phyloP scores from a whole-genome alignment of 2,329 filamentous ascomycete genomes.

The Alternaria angustiovoidea region DNA sequence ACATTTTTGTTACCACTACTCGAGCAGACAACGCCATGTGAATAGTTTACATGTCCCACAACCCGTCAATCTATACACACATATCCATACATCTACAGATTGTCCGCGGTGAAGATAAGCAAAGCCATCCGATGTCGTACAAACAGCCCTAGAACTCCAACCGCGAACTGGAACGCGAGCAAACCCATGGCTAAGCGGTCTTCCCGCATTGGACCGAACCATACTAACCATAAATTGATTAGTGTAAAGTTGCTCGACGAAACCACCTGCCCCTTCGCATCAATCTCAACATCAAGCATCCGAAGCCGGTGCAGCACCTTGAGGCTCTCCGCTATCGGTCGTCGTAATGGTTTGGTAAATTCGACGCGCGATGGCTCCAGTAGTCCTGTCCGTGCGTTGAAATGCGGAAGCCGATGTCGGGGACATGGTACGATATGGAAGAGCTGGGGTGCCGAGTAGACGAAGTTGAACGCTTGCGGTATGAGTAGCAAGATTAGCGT shows the following conservation, averaged over 20 bases:
- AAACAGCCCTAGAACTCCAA: slow-evolving; percentile 84
- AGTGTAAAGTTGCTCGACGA: slow-evolving; percentile 92
- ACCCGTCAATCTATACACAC: neutral
- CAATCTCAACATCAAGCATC: slow-evolving; percentile 72
- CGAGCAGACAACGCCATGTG: neutral
- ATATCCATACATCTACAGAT: slow-evolving; percentile 53
- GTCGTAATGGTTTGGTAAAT: slow-evolving; percentile 74
- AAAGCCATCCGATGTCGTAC: slow-evolving; percentile 85
- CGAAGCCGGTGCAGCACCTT: slow-evolving; percentile 73
- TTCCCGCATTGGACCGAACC: slow-evolving; percentile 90
- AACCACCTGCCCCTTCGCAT: slow-evolving; percentile 73
- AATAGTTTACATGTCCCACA: neutral
- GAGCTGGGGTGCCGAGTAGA: slow-evolving; percentile 91
- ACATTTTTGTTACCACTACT: neutral
- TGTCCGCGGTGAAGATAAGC: slow-evolving; percentile 90
- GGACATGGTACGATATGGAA: slow-evolving; percentile 92
- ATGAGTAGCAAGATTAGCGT: slow-evolving; percentile 89
- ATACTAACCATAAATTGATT: slow-evolving; percentile 94
- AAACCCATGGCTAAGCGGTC: slow-evolving; percentile 83
- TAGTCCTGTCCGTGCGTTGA: slow-evolving; percentile 84
- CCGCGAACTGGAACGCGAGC: slow-evolving; percentile 75
- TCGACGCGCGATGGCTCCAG: slow-evolving; percentile 86
- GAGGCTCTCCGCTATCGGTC: slow-evolving; percentile 68
- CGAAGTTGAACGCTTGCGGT: slow-evolving; percentile 95
- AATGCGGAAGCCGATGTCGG: slow-evolving; percentile 86